These are phyloP conservation scores for Begonia fuchsioides DNA, from an alignment of 306 rosid genomes.

Conservation along the genomic window DNA sequence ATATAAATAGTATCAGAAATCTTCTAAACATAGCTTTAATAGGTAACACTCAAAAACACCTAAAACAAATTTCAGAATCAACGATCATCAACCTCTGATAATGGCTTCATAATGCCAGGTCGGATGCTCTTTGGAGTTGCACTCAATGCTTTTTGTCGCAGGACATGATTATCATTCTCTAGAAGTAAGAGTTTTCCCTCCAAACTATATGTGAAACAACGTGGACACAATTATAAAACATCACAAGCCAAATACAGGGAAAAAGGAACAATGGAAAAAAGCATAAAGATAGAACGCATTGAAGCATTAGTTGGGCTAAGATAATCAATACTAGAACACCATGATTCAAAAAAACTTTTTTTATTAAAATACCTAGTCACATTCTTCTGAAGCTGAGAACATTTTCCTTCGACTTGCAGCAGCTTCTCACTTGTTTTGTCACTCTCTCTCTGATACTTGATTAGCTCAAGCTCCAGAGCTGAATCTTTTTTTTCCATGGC, in stretches of 20 bases:
- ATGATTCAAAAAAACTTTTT: no score
- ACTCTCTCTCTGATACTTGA: constrained; percentile 36
- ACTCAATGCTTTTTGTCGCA: constrained; percentile 63
- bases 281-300: no score
- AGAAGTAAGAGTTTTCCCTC: constrained; percentile 55
- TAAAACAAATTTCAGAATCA: no score
- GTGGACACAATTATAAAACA: background rate
- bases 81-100: constrained; percentile 28
- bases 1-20: no score
- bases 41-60: no score
- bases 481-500: constrained; percentile 50
- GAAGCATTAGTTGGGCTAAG: no score
- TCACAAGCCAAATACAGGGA: no score
- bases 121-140: constrained; percentile 60
- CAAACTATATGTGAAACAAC: constrained; percentile 33
- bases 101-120: constrained; percentile 37
- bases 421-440: constrained; percentile 40
- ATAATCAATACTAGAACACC: no score
- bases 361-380: constrained; percentile 37
- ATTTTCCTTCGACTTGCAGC: constrained; percentile 51
- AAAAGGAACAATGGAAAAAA: no score
- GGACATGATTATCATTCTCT: constrained; percentile 73
- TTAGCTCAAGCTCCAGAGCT: constrained; percentile 41
- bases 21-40: no score
- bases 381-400: constrained; percentile 50